phyloP scores from a whole-genome alignment of 805 yeast genomes.

The Ogataea ganodermae region DNA sequence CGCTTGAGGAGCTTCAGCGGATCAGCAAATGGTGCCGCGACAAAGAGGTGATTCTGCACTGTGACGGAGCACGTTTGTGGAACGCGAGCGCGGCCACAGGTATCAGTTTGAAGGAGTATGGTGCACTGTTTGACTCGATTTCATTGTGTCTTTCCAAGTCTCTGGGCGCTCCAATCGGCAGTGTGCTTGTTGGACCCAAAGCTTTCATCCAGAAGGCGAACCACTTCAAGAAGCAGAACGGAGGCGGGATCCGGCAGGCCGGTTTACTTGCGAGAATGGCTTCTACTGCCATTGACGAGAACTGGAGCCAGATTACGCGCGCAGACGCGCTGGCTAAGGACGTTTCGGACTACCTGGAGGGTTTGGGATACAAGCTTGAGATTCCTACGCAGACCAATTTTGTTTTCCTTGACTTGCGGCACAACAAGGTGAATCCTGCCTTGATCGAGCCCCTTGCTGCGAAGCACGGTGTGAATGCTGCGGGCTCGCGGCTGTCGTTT shows the following conservation, averaged over 20 bases:
- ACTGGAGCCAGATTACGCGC: conserved; percentile 54
- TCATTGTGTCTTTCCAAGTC: conserved; percentile 88
- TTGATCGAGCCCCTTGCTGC: conserved; percentile 42
- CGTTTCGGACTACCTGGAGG: conserved; percentile 52
- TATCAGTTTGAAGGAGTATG: conserved; percentile 66
- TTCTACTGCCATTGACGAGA: conserved; percentile 69
- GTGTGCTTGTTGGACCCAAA: conserved; percentile 71
- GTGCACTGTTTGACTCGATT: conserved; percentile 81
- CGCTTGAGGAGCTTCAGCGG: conserved; percentile 71
- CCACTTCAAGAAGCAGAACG: conserved; percentile 88
- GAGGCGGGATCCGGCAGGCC: conserved; percentile 91
- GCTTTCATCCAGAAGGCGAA: conserved; percentile 66
- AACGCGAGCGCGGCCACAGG: conserved; percentile 81
- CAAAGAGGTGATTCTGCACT: conserved; percentile 64
- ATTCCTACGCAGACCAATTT: conserved; percentile 85
- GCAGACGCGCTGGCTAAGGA: conserved; percentile 56
- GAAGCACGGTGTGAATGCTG: conserved; percentile 61
- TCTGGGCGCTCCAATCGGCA: conserved; percentile 92
- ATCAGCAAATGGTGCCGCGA: conserved; percentile 71
- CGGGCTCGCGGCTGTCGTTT: conserved; percentile 79
- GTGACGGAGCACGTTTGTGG: conserved; percentile 96
- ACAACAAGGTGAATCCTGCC: conserved; percentile 54
- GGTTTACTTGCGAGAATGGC: conserved; percentile 87
- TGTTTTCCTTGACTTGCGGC: conserved; percentile 66
- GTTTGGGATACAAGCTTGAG: conserved; percentile 57